These are phyloP conservation scores for Myrica gale DNA, from an alignment of 306 rosid genomes.

Conservation along the genomic window DNA sequence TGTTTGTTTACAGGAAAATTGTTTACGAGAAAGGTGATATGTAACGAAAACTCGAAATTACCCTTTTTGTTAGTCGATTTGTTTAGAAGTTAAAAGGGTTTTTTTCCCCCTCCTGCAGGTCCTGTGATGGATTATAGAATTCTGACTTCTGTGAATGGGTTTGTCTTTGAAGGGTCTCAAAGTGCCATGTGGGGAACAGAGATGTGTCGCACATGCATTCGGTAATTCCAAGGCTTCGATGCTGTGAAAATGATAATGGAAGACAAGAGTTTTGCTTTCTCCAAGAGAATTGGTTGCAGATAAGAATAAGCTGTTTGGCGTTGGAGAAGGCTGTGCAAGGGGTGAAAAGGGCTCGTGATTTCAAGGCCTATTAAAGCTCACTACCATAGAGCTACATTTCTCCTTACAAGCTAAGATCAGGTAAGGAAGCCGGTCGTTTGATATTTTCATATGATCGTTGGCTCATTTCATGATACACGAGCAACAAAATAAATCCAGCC, in stretches of 20 bases:
- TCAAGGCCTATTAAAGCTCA: not conserved
- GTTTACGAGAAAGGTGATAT: conserved; percentile 3
- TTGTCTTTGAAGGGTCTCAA: conserved; percentile 28
- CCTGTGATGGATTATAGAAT: not conserved
- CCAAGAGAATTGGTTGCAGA: conserved; percentile 43
- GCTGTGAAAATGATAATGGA: conserved; percentile 36
- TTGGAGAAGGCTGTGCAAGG: conserved; percentile 3
- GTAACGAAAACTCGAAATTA: conserved; percentile 14
- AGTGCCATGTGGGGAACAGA: conserved; percentile 39
- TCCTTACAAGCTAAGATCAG: conserved; percentile 17
- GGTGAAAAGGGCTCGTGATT: not conserved
- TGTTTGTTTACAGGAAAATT: conserved; percentile 33
- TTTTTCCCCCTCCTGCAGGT: not conserved
- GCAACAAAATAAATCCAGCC: conserved; percentile 5
- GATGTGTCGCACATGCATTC: conserved; percentile 46
- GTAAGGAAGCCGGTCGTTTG: conserved; percentile 7
- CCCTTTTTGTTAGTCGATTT: conserved; percentile 16
- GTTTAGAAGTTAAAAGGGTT: conserved; percentile 4
- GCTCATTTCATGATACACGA: conserved; percentile 23
- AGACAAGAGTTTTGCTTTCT: conserved; percentile 32
- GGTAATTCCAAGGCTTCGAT: conserved; percentile 46
- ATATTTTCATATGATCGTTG: conserved; percentile 5
- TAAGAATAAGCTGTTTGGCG: conserved; percentile 31
- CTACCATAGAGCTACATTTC: not conserved
- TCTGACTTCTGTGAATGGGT: conserved; percentile 10